Conservation (phyloP, 2,329 filamentous ascomycete genomes). For the Botrytis fragariae region DNA sequence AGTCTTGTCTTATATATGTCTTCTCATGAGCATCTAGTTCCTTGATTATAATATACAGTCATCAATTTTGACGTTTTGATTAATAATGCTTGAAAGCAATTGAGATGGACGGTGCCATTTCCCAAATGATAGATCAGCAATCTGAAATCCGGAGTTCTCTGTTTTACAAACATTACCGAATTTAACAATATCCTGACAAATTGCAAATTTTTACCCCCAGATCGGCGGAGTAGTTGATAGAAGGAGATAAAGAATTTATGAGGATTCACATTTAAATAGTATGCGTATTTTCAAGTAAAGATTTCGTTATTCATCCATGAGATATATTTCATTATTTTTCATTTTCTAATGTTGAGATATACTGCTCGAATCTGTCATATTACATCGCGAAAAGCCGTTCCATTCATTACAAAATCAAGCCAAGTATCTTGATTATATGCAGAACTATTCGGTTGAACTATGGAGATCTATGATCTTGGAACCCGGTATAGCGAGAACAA, state of each 20-base stretch:
- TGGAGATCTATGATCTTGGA: neutral
- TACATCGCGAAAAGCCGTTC: neutral
- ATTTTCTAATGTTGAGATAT: neutral
- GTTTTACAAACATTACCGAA: neutral
- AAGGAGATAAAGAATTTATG: neutral
- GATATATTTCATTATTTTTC: neutral
- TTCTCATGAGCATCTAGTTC: neutral
- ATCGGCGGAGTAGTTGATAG: no score
- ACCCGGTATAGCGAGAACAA: neutral
- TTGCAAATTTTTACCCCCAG: neutral
- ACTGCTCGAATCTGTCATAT: neutral
- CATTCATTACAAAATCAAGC: neutral
- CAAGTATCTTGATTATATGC: neutral
- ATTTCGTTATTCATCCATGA: neutral
- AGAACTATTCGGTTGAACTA: rapidly evolving
- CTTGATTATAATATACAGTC: neutral
- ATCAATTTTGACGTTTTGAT: neutral
- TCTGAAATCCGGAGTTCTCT: neutral
- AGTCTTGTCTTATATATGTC: neutral
- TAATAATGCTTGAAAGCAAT: neutral
- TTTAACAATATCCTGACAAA: neutral
- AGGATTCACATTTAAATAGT: neutral
- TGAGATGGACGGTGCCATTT: neutral
- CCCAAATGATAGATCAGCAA: neutral
- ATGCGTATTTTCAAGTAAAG: neutral